These are phyloP conservation scores for Eragrostis nindensis DNA, from an alignment of 176 grass and related monocot species.

Conservation along the genomic window DNA sequence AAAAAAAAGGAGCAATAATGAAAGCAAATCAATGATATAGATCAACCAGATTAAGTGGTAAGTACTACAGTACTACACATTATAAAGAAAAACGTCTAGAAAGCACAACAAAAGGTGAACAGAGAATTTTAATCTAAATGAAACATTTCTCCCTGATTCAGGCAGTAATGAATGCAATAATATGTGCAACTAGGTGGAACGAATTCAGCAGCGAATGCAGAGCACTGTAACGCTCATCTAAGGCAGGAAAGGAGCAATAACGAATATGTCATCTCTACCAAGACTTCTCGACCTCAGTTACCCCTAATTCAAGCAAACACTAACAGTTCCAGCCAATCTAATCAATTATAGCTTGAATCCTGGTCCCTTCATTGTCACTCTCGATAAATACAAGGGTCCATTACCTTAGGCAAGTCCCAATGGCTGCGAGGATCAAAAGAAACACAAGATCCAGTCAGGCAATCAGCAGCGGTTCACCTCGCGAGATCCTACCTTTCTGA, in stretches of 20 bases:
- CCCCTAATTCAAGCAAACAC: constrained; percentile 5
- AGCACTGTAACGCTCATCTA: not conserved
- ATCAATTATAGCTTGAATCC: not conserved
- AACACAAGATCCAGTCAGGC: constrained; percentile 10
- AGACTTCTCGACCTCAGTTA: not conserved
- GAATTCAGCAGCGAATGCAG: not conserved
- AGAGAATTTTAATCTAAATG: not conserved
- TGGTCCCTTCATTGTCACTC: not conserved
- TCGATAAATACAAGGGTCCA: not conserved
- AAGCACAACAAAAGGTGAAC: not conserved
- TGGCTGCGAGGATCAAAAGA: constrained; percentile 14
- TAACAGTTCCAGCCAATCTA: not conserved
- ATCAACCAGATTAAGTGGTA: not conserved
- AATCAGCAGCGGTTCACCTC: not conserved
- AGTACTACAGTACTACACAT: not conserved
- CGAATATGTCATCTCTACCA: not conserved
- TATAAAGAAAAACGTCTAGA: not conserved
- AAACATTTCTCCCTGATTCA: not conserved
- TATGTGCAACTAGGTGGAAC: not conserved
- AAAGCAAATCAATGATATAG: constrained; percentile 1
- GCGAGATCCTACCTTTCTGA: constrained; percentile 36
- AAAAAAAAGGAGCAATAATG: not conserved
- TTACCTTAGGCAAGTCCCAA: constrained; percentile 18
- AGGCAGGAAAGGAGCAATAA: not conserved
- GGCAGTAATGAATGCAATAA: not conserved